A percentile compares a stretch with the other conserved stretches of the same genome.
These are phyloP conservation scores for Sphaerostilbella broomeana DNA, from an alignment of 2,329 filamentous ascomycete genomes.

Conservation along the genomic window DNA sequence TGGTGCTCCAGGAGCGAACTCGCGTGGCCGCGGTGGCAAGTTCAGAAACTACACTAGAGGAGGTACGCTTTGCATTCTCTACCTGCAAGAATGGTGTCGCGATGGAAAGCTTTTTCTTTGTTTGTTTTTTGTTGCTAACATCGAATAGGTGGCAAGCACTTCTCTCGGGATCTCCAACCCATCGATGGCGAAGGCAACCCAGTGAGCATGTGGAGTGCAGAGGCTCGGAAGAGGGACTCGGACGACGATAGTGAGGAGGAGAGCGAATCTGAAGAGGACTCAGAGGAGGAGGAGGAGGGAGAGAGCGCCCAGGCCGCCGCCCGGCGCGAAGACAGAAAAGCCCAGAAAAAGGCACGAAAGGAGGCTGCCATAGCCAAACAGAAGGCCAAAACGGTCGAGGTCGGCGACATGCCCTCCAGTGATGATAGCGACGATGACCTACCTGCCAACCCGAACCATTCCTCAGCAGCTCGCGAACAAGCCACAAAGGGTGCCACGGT, in stretches of 20 bases:
- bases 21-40: slow-evolving; percentile 82
- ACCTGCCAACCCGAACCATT: slow-evolving; percentile 90
- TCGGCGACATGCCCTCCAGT: slow-evolving; percentile 77
- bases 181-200: slow-evolving; percentile 85
- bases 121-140: not conserved
- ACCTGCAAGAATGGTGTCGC: no score
- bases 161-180: slow-evolving; percentile 84
- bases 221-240: slow-evolving; percentile 41
- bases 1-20: slow-evolving; percentile 39
- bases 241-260: slow-evolving; percentile 49
- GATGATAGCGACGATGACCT: slow-evolving; percentile 57
- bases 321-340: slow-evolving; percentile 81
- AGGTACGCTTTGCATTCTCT: no score
- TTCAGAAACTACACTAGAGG: slow-evolving; percentile 90
- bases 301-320: slow-evolving; percentile 40
- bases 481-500: slow-evolving; percentile 34
- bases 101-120: no score
- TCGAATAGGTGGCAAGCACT: slow-evolving; percentile 78
- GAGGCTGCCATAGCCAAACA: slow-evolving; percentile 76
- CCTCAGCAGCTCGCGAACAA: slow-evolving; percentile 62
- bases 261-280: slow-evolving; percentile 42
- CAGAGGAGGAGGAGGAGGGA: slow-evolving; percentile 46
- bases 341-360: slow-evolving; percentile 84
- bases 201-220: slow-evolving; percentile 77
- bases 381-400: slow-evolving; percentile 64